phyloP scores from a whole-genome alignment of 176 grass and related monocot species.

The Aegilops tauschii region DNA sequence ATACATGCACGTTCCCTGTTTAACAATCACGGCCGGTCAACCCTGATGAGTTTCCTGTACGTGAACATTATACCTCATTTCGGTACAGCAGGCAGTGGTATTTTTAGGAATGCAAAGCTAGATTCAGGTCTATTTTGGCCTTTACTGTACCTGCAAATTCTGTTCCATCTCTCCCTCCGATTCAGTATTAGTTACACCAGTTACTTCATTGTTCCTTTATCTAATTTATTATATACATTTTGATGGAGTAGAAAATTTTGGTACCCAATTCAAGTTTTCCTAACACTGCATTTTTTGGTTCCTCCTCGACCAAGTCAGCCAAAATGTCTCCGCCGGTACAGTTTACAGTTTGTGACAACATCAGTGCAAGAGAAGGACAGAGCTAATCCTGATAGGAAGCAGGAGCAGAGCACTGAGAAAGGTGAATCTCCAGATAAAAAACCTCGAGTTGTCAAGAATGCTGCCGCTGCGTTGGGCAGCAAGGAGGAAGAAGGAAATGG shows the following conservation, averaged over 20 bases:
- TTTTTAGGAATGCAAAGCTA: conserved; percentile 7
- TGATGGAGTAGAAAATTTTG: not conserved
- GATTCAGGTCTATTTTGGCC: conserved; percentile 18
- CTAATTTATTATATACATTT: not conserved
- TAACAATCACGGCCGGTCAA: not conserved
- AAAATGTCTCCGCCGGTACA: conserved; percentile 54
- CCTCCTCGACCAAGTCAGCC: conserved; percentile 44
- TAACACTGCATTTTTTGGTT: not conserved
- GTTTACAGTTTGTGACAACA: conserved; percentile 63
- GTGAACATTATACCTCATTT: not conserved
- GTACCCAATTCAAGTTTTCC: not conserved
- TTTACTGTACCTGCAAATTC: not conserved
- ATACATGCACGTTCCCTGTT: no score
- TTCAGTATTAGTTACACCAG: not conserved
- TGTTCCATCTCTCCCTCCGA: not conserved
- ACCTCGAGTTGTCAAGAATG: not conserved
- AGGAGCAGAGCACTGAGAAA: conserved; percentile 22
- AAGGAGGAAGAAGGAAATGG: conserved; percentile 26
- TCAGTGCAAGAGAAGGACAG: conserved; percentile 64
- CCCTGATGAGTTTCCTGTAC: not conserved
- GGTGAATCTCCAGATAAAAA: conserved; percentile 18
- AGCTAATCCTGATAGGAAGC: conserved; percentile 16
- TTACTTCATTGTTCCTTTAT: not conserved
- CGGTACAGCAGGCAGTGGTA: not conserved
- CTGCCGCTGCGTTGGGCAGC: not conserved